These are phyloP conservation scores for Kwoniella pini DNA, from an alignment of 768 basidiomycete genomes.

Conservation along the genomic window DNA sequence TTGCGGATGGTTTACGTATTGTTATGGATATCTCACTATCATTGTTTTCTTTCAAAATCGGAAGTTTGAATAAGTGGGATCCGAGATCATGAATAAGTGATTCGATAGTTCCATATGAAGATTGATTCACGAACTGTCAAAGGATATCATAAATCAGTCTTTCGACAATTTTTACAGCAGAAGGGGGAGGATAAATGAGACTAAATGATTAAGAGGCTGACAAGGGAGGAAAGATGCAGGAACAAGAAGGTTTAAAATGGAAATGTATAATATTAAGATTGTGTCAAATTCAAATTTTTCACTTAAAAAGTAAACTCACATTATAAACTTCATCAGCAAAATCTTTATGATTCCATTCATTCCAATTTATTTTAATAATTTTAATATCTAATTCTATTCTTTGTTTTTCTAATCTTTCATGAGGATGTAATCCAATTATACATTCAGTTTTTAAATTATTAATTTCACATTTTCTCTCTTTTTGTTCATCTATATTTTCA, in stretches of 20 bases:
- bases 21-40: constrained; percentile 59
- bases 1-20: constrained; percentile 71
- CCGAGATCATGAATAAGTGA: constrained; percentile 67
- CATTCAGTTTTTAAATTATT: constrained; percentile 60
- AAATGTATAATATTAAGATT: no score
- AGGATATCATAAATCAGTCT: no score
- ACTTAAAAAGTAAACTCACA: constrained; percentile 50
- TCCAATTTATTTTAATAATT: constrained; percentile 13
- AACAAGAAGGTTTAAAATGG: no score
- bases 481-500: constrained; percentile 27
- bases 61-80: constrained; percentile 56
- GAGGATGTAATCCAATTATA: constrained; percentile 69
- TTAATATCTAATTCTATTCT: constrained; percentile 61
- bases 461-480: constrained; percentile 55
- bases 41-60: constrained; percentile 33
- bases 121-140: constrained; percentile 59
- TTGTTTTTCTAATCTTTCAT: constrained; percentile 69
- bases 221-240: no score
- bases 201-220: no score
- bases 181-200: not conserved
- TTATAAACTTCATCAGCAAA: constrained; percentile 56
- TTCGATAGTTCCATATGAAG: constrained; percentile 68
- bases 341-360: constrained; percentile 56
- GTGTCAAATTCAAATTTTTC: not conserved
- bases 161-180: constrained; percentile 5